Evolutionary conservation across 2,329 filamentous ascomycete genomes (phyloP), one percentile per base, ranked within the genome.

Genomic region (Capronia coronata): DNA sequence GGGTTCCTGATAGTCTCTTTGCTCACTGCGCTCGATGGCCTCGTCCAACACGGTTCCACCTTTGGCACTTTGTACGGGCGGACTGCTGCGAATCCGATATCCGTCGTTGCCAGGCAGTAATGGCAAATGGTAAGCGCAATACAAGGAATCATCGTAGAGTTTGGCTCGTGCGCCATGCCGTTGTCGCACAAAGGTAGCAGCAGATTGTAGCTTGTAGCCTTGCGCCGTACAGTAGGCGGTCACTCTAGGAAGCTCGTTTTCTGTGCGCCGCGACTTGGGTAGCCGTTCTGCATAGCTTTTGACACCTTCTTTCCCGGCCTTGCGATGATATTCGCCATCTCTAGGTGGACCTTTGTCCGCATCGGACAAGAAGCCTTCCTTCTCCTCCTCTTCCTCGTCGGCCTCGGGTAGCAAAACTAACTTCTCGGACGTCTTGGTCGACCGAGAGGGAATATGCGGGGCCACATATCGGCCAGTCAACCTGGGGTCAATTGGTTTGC

Each of bases 181-280:
- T 57, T 87, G 86, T 60, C 86, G 84, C 54, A 96, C 75, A 65
- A 98, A 98, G 27, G 87, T 81, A 11, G 90, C 88, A n/a, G 89
- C 88, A 21, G 83, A 79, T 61, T 86, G 84, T 71, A 94, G 82
- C 70, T 91, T 94, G 71, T 90, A 97, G 6, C 86, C 87, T 67
- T 96, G 87, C 0, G 93, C 91, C 0, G 89, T 97, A 67, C 91
- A 97, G 68, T 97, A 98, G 9, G 93, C 93, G 49, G 93, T 98
- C 47, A 97, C 80, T 53, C 93, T 79, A 25, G 91, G 84, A 52
- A 98, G 73, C 34, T 62, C 60, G 68, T 93, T 93, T 61, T 95
- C 87, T 10, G 87, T 84, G 48, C 93, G 77, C 64, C 91, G 82
- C 18, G 85, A 78, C 69, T 98, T 98, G 38, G 93, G 88, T 53